phyloP scores from a whole-genome alignment of 768 basidiomycete species.

The Porpolomopsis calyptriformis region DNA sequence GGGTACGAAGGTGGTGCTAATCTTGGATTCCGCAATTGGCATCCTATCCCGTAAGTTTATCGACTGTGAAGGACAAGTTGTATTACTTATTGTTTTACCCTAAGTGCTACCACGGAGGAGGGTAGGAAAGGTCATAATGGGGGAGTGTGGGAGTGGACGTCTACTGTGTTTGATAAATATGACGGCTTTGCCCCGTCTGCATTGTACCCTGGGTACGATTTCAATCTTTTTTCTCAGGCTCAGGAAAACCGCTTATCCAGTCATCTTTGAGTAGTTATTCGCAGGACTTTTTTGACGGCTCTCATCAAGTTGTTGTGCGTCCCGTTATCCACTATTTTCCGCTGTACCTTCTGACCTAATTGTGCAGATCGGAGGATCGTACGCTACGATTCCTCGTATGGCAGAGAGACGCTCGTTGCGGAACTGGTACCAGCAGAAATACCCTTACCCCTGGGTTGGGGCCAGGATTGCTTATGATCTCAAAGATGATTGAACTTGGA shows the following conservation, averaged over 20 bases:
- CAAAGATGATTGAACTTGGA: conserved; percentile 4
- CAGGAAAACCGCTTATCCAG: conserved; percentile 1
- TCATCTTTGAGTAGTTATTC: conserved; percentile 43
- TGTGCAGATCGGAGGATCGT: conserved; percentile 79
- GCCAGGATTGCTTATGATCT: conserved; percentile 48
- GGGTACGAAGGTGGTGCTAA: conserved; percentile 76
- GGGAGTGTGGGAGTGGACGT: conserved; percentile 98
- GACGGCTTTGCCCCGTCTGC: conserved; percentile 68
- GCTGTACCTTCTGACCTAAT: conserved; percentile 7
- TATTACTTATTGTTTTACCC: conserved; percentile 1
- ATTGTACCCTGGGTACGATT: conserved; percentile 74
- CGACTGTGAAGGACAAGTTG: neutral
- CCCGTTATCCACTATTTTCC: neutral
- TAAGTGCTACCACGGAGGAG: conserved; percentile 59
- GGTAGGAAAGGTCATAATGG: conserved; percentile 70
- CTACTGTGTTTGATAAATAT: conserved; percentile 57
- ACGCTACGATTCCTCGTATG: conserved; percentile 73
- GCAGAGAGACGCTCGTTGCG: conserved; percentile 65
- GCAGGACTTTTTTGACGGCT: conserved; percentile 82
- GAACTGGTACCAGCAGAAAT: conserved; percentile 91
- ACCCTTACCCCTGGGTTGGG: conserved; percentile 82
- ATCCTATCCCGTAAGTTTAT: conserved; percentile 71
- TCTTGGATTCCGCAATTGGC: conserved; percentile 86
- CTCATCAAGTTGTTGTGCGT: conserved; percentile 82
- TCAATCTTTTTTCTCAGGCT: conserved; percentile 1